phyloP scores from a whole-genome alignment of 345 rosid species.

The Citrus glauca region DNA sequence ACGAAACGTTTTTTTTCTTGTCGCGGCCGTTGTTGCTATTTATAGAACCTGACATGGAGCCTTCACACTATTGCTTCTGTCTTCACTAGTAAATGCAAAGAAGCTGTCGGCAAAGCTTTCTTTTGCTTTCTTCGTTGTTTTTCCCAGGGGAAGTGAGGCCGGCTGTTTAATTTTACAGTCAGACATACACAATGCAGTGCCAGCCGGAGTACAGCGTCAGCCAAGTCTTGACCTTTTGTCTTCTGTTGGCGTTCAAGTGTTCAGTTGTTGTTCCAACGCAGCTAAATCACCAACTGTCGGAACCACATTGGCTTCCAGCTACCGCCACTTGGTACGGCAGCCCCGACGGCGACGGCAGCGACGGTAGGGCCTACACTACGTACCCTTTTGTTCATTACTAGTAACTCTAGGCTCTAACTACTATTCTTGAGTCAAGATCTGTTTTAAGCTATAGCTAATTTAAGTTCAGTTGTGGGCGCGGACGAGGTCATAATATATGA shows the following conservation, averaged over 20 bases:
- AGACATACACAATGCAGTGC: slow-evolving; percentile 36
- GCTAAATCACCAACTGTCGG: slow-evolving; percentile 22
- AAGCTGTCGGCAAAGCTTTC: slow-evolving; percentile 29
- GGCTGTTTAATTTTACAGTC: too few species aligned
- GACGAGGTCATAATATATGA: too few species aligned
- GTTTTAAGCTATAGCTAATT: background rate
- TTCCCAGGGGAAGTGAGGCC: background rate
- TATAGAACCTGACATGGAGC: slow-evolving; percentile 7
- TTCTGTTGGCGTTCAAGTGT: slow-evolving; percentile 14
- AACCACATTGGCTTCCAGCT: slow-evolving; percentile 71
- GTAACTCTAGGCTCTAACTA: background rate
- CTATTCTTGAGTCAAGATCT: slow-evolving; percentile 3
- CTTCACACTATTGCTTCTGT: background rate
- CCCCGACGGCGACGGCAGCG: slow-evolving; percentile 97
- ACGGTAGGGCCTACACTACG: slow-evolving; percentile 38
- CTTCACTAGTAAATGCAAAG: background rate
- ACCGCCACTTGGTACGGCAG: slow-evolving; percentile 98
- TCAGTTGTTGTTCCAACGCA: slow-evolving; percentile 21
- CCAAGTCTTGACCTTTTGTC: slow-evolving; percentile 7
- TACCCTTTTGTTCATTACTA: background rate
- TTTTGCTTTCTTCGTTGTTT: slow-evolving; percentile 13
- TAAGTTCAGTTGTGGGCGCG: background rate
- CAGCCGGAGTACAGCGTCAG: slow-evolving; percentile 5
- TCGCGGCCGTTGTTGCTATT: background rate
- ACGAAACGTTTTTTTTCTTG: background rate